Base-by-base conservation (phyloP, 495 filamentous ascomycete genomes). In the Hypoxylon subgilvum region DNA sequence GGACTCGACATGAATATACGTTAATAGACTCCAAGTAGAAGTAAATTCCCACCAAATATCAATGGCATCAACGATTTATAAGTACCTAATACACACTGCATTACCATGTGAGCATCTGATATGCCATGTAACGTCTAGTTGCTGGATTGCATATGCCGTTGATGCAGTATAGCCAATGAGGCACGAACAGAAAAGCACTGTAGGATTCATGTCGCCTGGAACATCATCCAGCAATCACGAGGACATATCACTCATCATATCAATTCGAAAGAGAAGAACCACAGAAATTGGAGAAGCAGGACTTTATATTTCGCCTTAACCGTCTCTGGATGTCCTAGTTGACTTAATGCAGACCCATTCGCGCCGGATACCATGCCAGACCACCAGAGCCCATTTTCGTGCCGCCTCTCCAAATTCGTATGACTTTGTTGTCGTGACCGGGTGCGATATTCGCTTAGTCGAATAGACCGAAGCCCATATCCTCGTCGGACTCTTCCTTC, bases 391-490 rank as follows among this genome's bases (percentile, higher is more conserved):
- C 67, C 57, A 48, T 58, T 65, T 68, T 54, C 25, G 61, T 63
- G 34, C 57, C 65, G 40, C 57, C 47, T 57, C 61, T 48, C 64
- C 57, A 53, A 57, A 55, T 41, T 57, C 40, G 14, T 48, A 52
- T 63, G 50, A 56, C 51, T 68, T 70, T 54, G 61, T 67, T 67
- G 57, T 31, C 42, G 50, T 52, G 49, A 54, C n/a, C 34, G 39
- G 4, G 32, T 44, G 53, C 50, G 50, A 46, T 14, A 27, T 46
- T n/a, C 50, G 72, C 62, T 85, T 90, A 97, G 82, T 97, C 93
- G 88, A 97, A 97, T 56, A 99, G 92, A 88, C 94, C 94, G 84
- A 99, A 96, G 72, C 94, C 94, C 94, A 99, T 99, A 74, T 99
- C 94, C 74, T 99, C 94, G 79, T 99, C 94, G 73, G 94, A 97